phyloP scores from a whole-genome alignment of 169 alveolate genomes.

The Perkinsus olseni region DNA sequence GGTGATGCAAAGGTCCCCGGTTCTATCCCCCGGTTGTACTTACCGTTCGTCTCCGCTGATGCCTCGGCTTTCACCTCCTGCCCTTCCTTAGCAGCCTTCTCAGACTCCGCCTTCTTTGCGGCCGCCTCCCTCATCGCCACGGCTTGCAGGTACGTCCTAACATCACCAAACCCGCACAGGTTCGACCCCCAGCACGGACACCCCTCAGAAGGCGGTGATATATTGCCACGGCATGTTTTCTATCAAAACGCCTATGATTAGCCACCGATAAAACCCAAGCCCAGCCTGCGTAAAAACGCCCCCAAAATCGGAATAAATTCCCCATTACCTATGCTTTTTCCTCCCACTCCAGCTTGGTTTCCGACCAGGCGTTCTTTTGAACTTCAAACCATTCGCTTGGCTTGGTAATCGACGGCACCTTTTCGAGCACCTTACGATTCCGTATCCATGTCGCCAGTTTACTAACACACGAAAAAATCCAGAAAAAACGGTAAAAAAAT shows the following conservation, averaged over 20 bases:
- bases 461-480: not conserved
- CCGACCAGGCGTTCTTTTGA: not conserved
- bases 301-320: too few species aligned
- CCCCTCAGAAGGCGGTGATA: too few species aligned
- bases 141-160: not conserved
- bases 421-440: not conserved
- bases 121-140: not conserved
- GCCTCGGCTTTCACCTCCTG: not conserved
- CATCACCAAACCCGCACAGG: too few species aligned
- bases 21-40: too few species aligned
- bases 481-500: not conserved
- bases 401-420: not conserved
- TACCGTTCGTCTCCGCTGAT: not conserved
- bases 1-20: too few species aligned
- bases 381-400: not conserved
- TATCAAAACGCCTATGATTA: too few species aligned
- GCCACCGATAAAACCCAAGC: too few species aligned
- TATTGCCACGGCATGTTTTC: too few species aligned
- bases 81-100: not conserved
- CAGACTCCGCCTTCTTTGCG: not conserved
- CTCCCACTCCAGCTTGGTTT: not conserved
- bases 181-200: too few species aligned
- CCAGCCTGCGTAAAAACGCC: too few species aligned
- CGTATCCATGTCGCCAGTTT: not conserved
- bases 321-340: not conserved